Percentiles rank a stretch among this genome's conserved stretches.
Conservation (phyloP, 2,329 filamentous ascomycete genomes). For the Metarhizium humberi region DNA sequence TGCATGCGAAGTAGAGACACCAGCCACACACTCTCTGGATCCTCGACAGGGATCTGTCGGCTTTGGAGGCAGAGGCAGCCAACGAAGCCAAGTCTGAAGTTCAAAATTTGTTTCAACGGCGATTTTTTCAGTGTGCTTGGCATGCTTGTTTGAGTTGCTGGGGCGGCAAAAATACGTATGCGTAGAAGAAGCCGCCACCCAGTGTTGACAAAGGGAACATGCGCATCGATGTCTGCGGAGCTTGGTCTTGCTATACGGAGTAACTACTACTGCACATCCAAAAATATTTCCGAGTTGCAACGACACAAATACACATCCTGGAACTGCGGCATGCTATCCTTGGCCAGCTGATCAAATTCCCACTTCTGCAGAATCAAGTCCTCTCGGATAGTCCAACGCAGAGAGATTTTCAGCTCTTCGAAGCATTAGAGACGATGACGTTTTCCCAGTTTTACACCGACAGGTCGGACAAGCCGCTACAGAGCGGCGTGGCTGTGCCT, state of each 20-base stretch:
- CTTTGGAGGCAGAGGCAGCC: background rate
- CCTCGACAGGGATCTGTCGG: background rate
- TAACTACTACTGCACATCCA: too few relatives aligned
- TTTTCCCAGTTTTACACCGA: background rate
- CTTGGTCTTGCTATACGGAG: too few relatives aligned
- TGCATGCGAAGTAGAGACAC: background rate
- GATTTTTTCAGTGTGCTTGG: background rate
- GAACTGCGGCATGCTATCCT: background rate
- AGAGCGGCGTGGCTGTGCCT: conserved; percentile 1
- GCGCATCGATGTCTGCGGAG: too few relatives aligned
- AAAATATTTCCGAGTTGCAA: background rate
- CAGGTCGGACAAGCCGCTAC: background rate
- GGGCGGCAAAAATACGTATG: background rate
- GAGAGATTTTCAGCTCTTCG: background rate
- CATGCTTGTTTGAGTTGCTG: background rate
- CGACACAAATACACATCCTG: too few relatives aligned
- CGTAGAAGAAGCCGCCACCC: background rate
- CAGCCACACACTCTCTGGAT: background rate
- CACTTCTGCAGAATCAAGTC: background rate
- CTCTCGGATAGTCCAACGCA: background rate
- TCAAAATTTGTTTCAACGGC: too few relatives aligned
- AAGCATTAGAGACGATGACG: background rate
- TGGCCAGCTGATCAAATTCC: background rate
- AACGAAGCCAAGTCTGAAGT: background rate
- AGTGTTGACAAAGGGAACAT: background rate